Base-by-base conservation (phyloP, 805 yeast genomes). In the Yamadazyma nakazawae region DNA sequence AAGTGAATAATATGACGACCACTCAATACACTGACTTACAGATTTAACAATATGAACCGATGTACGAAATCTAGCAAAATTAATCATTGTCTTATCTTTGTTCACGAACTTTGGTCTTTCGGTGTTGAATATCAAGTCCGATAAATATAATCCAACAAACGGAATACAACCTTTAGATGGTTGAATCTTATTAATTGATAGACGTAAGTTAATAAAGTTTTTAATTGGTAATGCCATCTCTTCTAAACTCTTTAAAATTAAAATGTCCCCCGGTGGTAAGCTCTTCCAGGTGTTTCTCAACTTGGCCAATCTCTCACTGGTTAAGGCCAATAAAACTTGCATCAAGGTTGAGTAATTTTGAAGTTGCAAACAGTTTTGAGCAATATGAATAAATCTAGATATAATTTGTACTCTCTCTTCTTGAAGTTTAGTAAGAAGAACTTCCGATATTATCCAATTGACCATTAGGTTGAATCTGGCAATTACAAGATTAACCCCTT, bases 381-480 rank as follows among this genome's bases (percentile, higher is more conserved):
- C 97, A 46, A 92, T 69, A 55, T 88, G 96, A 48, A 92, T 88
- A 57, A 87, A 89, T 54, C 92, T 74, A n/a, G 89, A 82, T n/a
- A 91, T 78, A 1, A 91, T 76, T 46, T 80, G 74, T 37, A 82
- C 79, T 53, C 92, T 74, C 54, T 88, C 79, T 2, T 70, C 72
- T 21, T 78, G 70, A 37, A 75, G 69, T 46, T 73, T 74, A 9
- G 96, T 88, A 50, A 92, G 68, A 13, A 89, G 63, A 46, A 94
- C 80, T 67, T 92, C 97, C 0, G 96, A 88, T 30, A 88, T 81
- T 35, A 91, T 82, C 98, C 98, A 92, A 56, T 88, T 88, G 6
- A 88, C 91, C 70, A 88, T 83, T 49, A 92, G 68, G 60, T 92
- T 91, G 73, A 91, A 94, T 50, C 99, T 72, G 0, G 95, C 77